These are phyloP conservation scores for Cephalotrichum gorgonifer DNA, from an alignment of 2,329 filamentous ascomycete species.

Conservation along the genomic window DNA sequence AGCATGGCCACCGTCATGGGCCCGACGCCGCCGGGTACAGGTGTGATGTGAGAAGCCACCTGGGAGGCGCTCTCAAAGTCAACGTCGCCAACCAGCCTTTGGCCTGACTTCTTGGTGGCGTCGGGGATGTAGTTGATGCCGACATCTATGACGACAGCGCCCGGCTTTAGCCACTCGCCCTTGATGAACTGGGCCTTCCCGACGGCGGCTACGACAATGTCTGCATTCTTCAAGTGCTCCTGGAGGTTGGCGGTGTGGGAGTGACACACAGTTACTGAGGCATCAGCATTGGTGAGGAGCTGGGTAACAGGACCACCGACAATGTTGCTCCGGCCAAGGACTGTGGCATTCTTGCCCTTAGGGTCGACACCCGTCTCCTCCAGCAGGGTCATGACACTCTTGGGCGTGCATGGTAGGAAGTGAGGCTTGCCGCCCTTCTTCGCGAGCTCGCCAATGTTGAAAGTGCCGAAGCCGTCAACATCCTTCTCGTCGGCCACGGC, in stretches of 20 bases:
- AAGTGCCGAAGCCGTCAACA: slow-evolving; percentile 90
- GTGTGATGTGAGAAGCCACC: slow-evolving; percentile 88
- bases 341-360: slow-evolving; percentile 85
- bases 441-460: slow-evolving; percentile 92
- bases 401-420: slow-evolving; percentile 92
- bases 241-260: slow-evolving; percentile 70
- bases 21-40: slow-evolving; percentile 91
- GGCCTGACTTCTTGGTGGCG: slow-evolving; percentile 79
- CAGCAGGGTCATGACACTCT: slow-evolving; percentile 91
- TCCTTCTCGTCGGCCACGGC: slow-evolving; percentile 90
- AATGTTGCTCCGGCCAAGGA: slow-evolving; percentile 91
- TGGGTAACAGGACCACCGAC: slow-evolving; percentile 96
- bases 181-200: slow-evolving; percentile 81
- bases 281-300: slow-evolving; percentile 87
- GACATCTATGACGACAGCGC: slow-evolving; percentile 93
- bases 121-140: slow-evolving; percentile 95
- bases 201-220: slow-evolving; percentile 87
- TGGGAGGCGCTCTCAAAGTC: slow-evolving; percentile 77
- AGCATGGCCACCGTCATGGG: slow-evolving; percentile 99
- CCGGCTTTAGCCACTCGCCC: slow-evolving; percentile 90
- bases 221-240: slow-evolving; percentile 68
- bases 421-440: slow-evolving; percentile 85
- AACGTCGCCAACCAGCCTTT: slow-evolving; percentile 88
- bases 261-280: slow-evolving; percentile 94
- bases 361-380: slow-evolving; percentile 74